Conservation (phyloP, 2,329 filamentous ascomycete genomes). For the Phyllachora maydis region DNA sequence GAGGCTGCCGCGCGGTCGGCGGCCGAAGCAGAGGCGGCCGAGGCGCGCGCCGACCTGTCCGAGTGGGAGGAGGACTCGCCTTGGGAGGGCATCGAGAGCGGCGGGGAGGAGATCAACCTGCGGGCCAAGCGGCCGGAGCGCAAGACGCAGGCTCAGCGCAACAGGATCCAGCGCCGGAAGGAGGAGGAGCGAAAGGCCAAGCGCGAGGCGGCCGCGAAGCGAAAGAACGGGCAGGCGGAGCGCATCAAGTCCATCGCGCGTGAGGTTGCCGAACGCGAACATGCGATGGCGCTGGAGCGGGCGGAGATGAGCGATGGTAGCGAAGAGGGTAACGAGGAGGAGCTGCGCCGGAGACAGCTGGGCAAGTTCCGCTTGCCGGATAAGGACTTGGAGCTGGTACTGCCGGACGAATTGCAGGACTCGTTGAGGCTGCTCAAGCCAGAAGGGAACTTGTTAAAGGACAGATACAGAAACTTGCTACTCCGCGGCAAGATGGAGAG, state of each 20-base stretch:
- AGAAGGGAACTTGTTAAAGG: conserved; percentile 86
- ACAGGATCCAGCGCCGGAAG: conserved; percentile 75
- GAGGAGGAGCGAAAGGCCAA: conserved; percentile 60
- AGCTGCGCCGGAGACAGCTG: conserved; percentile 50
- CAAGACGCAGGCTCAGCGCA: conserved; percentile 73
- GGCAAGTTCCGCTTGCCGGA: conserved; percentile 58
- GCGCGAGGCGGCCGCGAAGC: conserved; percentile 57
- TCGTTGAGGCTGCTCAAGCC: conserved; percentile 68
- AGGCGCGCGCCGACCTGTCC: conserved; percentile 41
- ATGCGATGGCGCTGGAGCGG: conserved; percentile 19
- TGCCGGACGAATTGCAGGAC: conserved; percentile 69
- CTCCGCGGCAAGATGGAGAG: conserved; percentile 79
- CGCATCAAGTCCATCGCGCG: conserved; percentile 51
- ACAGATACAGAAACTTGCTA: conserved; percentile 76
- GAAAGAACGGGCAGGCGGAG: conserved; percentile 49
- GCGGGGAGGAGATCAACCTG: conserved; percentile 42
- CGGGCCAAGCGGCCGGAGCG: conserved; percentile 59
- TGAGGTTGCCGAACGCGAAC: conserved; percentile 37
- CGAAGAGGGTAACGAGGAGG: conserved; percentile 36
- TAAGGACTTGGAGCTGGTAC: conserved; percentile 58
- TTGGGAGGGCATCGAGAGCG: conserved; percentile 80
- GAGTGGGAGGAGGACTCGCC: conserved; percentile 76
- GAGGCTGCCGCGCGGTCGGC: conserved; percentile 51
- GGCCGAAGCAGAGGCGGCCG: conserved; percentile 54
- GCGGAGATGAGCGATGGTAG: conserved; percentile 24